Evolutionary conservation across 805 yeast genomes (phyloP), one percentile per base, ranked within the genome.

Genomic region (Candida maesae): DNA sequence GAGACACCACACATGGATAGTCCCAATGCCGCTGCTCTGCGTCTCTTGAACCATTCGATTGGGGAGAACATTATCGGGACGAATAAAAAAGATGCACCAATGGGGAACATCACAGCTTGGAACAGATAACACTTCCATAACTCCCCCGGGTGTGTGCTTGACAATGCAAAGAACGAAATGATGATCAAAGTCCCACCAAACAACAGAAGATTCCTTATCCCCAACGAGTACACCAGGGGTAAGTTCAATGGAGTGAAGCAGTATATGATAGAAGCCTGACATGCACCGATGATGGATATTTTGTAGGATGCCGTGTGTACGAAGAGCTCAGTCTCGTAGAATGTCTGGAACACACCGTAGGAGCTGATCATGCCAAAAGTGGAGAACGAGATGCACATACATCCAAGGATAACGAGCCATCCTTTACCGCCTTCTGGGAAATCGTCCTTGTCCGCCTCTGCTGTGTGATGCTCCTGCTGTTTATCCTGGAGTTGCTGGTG

Each of bases 41-140:
- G 78, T 47, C 72, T 77, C 33, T 74, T 63, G 59, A 84, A 84
- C 82, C 85, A 83, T 41, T 81, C 88, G 0, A 87, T 85, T 16
- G 84, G 55, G 7, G 81, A 59, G 8, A 78, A 71, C 27, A 79
- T 62, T 6, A 76, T 77, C 0, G 89, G 81, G 5, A 79, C 66
- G 36, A 77, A 73, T 26, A 78, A 61, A 7, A 78, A 52, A 0
- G 84, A 78, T 8, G 41, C 29, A 4, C 58, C 58, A 14, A 53
- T 20, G 3, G 55, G 39, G 38, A 49, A 50, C 41, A 53, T 41
- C 5, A 53, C 35, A 1, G 50, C 56, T 36, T 53, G 58, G 42
- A 53, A 53, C n/a, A 53, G 26, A 33, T 53, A 53, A 27, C 58
- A 53, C 35, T 50, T 53, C 58, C 58, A 53, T 9, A 53, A 31